phyloP scores from a whole-genome alignment of 2,329 filamentous ascomycete genomes.

The Sporothrix humicola region DNA sequence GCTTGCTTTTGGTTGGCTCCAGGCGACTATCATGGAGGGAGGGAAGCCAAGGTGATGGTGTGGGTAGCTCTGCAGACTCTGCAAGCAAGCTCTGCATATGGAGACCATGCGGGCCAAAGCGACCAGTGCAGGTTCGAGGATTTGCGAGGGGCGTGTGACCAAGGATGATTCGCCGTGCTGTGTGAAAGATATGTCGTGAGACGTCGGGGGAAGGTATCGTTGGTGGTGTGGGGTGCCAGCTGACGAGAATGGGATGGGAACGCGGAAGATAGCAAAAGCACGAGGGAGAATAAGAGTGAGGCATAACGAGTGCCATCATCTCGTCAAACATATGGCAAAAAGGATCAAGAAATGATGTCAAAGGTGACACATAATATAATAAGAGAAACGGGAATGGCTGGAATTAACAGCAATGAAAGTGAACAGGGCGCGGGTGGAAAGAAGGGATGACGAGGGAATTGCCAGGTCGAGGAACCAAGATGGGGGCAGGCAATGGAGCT shows the following conservation, averaged over 20 bases:
- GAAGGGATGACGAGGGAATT: not conserved
- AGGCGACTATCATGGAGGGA: not conserved
- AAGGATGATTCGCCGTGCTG: no score
- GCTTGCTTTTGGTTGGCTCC: constrained; percentile 15
- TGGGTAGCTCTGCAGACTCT: constrained; percentile 16
- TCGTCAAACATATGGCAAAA: not conserved
- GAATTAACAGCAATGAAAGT: not conserved
- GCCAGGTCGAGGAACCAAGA: not conserved
- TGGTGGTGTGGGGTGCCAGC: not conserved
- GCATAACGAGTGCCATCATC: not conserved
- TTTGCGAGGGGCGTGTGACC: not conserved
- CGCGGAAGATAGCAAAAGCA: not conserved
- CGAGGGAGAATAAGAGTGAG: no score
- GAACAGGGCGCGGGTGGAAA: not conserved
- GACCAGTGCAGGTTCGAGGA: not conserved
- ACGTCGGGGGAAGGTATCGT: not conserved
- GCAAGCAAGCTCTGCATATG: not conserved
- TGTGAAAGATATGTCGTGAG: not conserved
- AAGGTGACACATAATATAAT: constrained; percentile 23
- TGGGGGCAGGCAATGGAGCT: not conserved
- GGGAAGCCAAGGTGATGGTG: not conserved
- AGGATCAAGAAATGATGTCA: constrained; percentile 13
- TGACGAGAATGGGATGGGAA: not conserved
- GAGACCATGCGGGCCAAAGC: not conserved
- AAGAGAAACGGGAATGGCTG: constrained; percentile 14